A percentile compares a stretch with the other conserved stretches of the same genome.
These are phyloP conservation scores for Malus sieversii DNA, from an alignment of 306 rosid species.

Conservation along the genomic window DNA sequence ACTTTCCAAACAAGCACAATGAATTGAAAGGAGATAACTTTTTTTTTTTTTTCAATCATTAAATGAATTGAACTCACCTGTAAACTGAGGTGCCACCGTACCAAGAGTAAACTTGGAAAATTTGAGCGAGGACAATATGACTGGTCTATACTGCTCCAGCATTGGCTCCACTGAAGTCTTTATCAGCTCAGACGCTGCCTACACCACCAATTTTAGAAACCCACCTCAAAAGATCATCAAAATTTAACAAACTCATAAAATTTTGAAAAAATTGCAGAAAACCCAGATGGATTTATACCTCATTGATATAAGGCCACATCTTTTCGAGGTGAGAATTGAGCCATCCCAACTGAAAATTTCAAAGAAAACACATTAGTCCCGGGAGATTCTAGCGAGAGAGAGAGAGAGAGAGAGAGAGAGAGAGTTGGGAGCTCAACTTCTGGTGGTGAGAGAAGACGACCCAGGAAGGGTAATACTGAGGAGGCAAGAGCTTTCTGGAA, in stretches of 20 bases:
- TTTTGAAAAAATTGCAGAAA: neutral
- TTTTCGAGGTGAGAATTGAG: constrained; percentile 66
- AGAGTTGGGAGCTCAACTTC: constrained; percentile 45
- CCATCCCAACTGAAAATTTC: constrained; percentile 61
- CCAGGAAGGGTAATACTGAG: constrained; percentile 86
- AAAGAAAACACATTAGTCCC: constrained; percentile 1
- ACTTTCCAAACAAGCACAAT: neutral
- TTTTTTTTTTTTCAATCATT: neutral
- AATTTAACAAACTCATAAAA: neutral
- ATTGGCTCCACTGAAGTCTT: constrained; percentile 70
- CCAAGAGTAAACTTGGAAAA: constrained; percentile 96
- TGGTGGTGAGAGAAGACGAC: constrained; percentile 74
- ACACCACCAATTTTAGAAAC: neutral
- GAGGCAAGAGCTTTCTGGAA: constrained; percentile 77
- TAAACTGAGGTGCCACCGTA: constrained; percentile 88
- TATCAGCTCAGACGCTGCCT: constrained; percentile 98
- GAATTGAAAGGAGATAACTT: neutral
- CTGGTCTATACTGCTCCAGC: constrained; percentile 75
- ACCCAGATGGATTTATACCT: constrained; percentile 34
- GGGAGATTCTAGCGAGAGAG: neutral
- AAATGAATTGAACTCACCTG: constrained; percentile 49
- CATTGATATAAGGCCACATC: constrained; percentile 95
- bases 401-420: neutral
- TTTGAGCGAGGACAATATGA: constrained; percentile 57
- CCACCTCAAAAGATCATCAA: neutral